Percentiles rank a stretch among this genome's conserved stretches.
phyloP scores from a whole-genome alignment of 768 basidiomycete species.

The Pleurotus salmoneostramineus region DNA sequence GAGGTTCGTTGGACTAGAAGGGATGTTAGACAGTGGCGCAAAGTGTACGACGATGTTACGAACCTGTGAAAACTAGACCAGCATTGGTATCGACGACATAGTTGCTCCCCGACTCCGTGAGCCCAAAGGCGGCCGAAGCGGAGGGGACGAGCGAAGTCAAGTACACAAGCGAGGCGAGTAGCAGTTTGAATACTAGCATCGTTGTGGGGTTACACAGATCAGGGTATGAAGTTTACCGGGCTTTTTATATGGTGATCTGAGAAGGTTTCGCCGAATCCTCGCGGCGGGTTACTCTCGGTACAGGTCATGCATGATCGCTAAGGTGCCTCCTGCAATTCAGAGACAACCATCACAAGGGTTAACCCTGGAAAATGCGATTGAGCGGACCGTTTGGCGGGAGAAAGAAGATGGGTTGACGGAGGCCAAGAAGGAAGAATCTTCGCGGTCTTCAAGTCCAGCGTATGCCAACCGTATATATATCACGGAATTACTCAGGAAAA shows the following conservation, averaged over 20 bases:
- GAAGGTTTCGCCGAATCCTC: conserved; percentile 2
- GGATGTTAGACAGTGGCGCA: background rate
- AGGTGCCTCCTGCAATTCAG: background rate
- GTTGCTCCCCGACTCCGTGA: conserved; percentile 25
- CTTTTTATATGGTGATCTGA: background rate
- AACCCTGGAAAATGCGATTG: background rate
- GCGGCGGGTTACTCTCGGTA: background rate
- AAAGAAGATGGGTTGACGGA: background rate
- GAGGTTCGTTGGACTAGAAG: conserved; percentile 22
- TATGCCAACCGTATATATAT: background rate
- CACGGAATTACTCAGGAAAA: conserved; percentile 3
- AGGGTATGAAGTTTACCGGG: background rate
- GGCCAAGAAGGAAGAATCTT: background rate
- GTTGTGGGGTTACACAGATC: background rate
- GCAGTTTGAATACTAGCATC: background rate
- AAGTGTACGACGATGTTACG: background rate
- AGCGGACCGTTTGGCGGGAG: background rate
- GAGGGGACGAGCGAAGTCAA: background rate
- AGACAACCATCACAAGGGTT: background rate
- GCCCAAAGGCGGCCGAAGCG: conserved; percentile 19
- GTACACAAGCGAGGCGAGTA: background rate
- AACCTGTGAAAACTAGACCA: conserved; percentile 30
- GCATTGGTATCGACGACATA: conserved; percentile 26
- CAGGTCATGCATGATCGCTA: conserved; percentile 1
- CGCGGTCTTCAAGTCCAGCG: background rate